These are phyloP conservation scores for Hysterium pulicare DNA, from an alignment of 2,329 filamentous ascomycete genomes.

Conservation along the genomic window DNA sequence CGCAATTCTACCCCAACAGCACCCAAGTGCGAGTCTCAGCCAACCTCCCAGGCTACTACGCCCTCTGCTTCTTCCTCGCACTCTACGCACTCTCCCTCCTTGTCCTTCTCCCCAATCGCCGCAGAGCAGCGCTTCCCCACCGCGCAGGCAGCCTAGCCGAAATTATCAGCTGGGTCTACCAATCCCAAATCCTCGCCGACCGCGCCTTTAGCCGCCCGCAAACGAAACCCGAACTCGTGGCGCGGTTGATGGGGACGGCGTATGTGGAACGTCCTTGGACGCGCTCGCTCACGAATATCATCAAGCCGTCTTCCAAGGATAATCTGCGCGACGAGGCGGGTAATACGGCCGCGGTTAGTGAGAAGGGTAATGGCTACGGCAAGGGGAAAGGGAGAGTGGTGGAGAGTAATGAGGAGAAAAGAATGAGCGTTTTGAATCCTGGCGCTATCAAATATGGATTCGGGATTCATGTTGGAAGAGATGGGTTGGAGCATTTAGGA, in stretches of 20 bases:
- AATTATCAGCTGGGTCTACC: slow-evolving; percentile 72
- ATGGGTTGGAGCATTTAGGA: slow-evolving; percentile 58
- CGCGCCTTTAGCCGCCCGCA: slow-evolving; percentile 67
- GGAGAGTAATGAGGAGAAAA: slow-evolving; percentile 13
- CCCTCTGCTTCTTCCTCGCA: slow-evolving; percentile 67
- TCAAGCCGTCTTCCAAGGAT: slow-evolving; percentile 24
- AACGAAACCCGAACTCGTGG: slow-evolving; percentile 66
- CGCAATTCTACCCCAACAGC: slow-evolving; percentile 54
- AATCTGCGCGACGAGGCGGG: slow-evolving; percentile 25
- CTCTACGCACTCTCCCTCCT: slow-evolving; percentile 66
- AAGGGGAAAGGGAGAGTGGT: slow-evolving; percentile 9
- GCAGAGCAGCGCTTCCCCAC: slow-evolving; percentile 67
- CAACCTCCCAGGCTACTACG: slow-evolving; percentile 68
- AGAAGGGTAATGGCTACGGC: slow-evolving; percentile 12
- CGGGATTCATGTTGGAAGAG: slow-evolving; percentile 55
- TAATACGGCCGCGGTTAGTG: slow-evolving; percentile 12
- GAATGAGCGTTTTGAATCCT: slow-evolving; percentile 30
- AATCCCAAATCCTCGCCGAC: slow-evolving; percentile 68
- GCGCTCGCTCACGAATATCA: slow-evolving; percentile 24
- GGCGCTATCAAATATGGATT: slow-evolving; percentile 51
- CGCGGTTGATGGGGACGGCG: slow-evolving; percentile 60
- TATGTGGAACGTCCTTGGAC: slow-evolving; percentile 42
- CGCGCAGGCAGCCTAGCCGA: slow-evolving; percentile 69
- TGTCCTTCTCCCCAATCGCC: slow-evolving; percentile 56
- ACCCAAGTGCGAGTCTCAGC: slow-evolving; percentile 56